Evolutionary conservation across 164 flowering plant genomes (phyloP), one percentile per base, ranked within the genome.

Genomic region (Platanus orientalis): DNA sequence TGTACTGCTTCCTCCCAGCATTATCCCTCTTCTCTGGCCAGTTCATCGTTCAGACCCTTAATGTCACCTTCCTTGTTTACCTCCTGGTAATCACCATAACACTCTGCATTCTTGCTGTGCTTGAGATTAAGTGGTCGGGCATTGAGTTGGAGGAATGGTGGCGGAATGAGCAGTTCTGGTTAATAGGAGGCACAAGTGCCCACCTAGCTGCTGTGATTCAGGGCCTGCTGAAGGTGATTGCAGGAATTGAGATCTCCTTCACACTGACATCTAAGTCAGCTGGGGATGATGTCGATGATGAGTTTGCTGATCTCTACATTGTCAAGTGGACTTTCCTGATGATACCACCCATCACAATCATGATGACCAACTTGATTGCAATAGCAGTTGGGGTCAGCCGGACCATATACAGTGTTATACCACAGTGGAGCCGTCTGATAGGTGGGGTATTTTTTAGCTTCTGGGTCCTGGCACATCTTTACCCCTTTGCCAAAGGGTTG

Each of bases 381-480:
- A 86, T 90, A 1, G 93, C 87, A 0, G 85, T 85, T 4, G 97
- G 84, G 0, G 16, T 84, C 19, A 77, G 79, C 52, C 69, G 96
- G 32, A 87, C 93, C 1, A 75, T 91, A 26, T 89, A 81, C 71
- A 87, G 94, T 45, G 60, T 36, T 1, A 47, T 68, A 10, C 96
- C 96, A 1, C 76, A 87, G 39, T 92, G 98, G 98, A 86, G 92
- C 63, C 73, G 72, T 2, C 65, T 91, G 49, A 23, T 91, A 0
- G 97, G 97, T 30, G 97, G 97, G 0, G 92, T 83, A 28, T 91
- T 91, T 71, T 91, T 91, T 69, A 89, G 96, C 71, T 81, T 87
- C 67, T 91, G 97, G 97, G 97, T 92, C 1, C 54, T 92, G 74
- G 82, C 85, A 25, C 97, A 92, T 78, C 75, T 91, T 1, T 91